Conservation (phyloP, 768 basidiomycete genomes). For the Auricularia sp. region DNA sequence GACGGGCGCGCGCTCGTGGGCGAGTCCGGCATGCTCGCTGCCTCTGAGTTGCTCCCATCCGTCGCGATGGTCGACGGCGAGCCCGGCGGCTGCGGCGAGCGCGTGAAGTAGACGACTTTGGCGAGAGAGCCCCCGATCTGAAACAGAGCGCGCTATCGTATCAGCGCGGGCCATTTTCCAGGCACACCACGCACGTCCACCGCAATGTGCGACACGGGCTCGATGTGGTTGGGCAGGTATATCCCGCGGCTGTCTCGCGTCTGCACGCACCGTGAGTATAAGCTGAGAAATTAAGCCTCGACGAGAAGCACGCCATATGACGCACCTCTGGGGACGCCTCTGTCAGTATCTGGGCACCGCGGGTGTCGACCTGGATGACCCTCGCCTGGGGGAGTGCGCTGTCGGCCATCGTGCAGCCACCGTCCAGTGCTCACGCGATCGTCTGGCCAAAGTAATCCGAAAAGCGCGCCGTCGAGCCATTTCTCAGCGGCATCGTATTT, state of each 20-base stretch:
- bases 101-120: conserved; percentile 97
- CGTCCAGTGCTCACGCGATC: neutral
- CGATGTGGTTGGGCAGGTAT: conserved; percentile 95
- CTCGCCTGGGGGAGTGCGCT: conserved; percentile 61
- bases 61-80: conserved; percentile 63
- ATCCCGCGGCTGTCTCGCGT: conserved; percentile 92
- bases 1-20: neutral
- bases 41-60: conserved; percentile 38
- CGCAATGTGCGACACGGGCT: conserved; percentile 94
- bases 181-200: conserved; percentile 68
- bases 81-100: conserved; percentile 76
- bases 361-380: conserved; percentile 89
- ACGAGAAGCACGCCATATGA: conserved; percentile 5
- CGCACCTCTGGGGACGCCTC: conserved; percentile 89
- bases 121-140: conserved; percentile 96
- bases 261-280: conserved; percentile 26
- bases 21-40: conserved; percentile 26
- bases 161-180: conserved; percentile 6
- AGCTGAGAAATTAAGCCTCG: conserved; percentile 6
- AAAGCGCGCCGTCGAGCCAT: neutral
- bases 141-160: conserved; percentile 9
- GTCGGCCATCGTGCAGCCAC: conserved; percentile 1
- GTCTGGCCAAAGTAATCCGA: neutral
- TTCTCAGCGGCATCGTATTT: neutral
- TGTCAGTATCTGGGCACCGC: conserved; percentile 84